Base-by-base conservation (phyloP, 768 basidiomycete genomes). In the Pilatotrama ljubarskyi region DNA sequence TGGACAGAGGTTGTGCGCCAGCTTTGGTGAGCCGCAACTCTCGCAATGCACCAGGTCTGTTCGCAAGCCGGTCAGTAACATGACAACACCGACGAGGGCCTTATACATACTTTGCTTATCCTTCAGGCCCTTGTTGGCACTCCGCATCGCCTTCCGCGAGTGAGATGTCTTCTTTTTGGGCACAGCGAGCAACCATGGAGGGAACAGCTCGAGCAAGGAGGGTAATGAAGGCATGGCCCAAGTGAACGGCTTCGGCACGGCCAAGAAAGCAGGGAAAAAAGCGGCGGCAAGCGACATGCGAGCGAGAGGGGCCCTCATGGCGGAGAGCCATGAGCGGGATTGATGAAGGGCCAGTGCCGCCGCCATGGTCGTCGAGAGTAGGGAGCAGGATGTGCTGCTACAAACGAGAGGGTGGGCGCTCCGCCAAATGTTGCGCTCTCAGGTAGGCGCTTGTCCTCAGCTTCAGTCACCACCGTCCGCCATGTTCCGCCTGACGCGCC, bases 111-210 rank as follows among this genome's bases (percentile, higher is more conserved):
- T 94, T 61, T 86, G 86, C 73, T 93, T 95, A 75, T 98, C 95
- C 73, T 95, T 93, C 68, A 97, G 76, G 1, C 95, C 94, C 74
- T 98, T 98, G 74, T 95, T 94, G 15, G 95, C 90, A 63, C 86
- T 86, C 41, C 95, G 82, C 94, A 96, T 96, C n/a, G 88, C 83
- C 74, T 98, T 98, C 51, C 91, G 82, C 20, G 93, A 94, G 75
- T 98, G 95, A 0, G 95, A 94, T 11, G 86, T 82, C 76, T 95
- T 95, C 72, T 88, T 90, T 77, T 98, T 98, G 24, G 96, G 96
- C 1, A 96, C 96, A 24, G 95, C 94, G 42, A 94, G 83, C 18
- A 98, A 77, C 72, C 95, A 86, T 0, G 94, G 82, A 13, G 95
- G 95, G 62, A 98, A 82, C 43, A 97, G 83, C 63, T 95, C 91